Evolutionary conservation across 164 flowering plant species (phyloP), one percentile per base, ranked within the genome.

Genomic region (Macadamia tetraphylla): DNA sequence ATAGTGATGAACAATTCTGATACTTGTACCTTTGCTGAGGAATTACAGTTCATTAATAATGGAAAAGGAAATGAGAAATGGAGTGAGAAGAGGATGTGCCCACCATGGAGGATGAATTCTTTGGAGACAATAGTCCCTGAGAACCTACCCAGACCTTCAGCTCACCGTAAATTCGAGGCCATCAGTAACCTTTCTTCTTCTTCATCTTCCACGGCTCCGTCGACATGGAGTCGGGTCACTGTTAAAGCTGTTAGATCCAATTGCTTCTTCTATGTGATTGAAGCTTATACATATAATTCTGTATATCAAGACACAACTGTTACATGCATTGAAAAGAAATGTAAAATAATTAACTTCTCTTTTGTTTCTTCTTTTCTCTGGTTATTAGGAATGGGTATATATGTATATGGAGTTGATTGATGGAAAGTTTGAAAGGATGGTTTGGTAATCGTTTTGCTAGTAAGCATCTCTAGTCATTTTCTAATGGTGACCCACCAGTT

Each of bases 61-160:
- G 46, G 23, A 43, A 23, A 23, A 23, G 23, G 23, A 23, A 60
- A 3, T 1, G 32, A n/a, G 48, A 76, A 67, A 65, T 82, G 85
- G 87, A 84, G 85, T 63, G 85, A 84, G 10, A 72, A 61, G 43
- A 73, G 85, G 53, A 59, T 30, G 43, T 82, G 87, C 58, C 82
- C 81, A 2, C 74, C 85, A 0, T 84, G 87, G 87, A 68, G 46
- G 1, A 30, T 32, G 29, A 82, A 84, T 65, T 77, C 83, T 3
- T 67, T 82, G 6, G 87, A 81, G 72, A 77, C 77, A 17, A 75
- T 84, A 42, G 81, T 82, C 60, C 87, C 85, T 17, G 87, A 82
- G 67, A 82, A 84, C 59, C 87, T 84, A 18, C 87, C 87, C 3
- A 49, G 87, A 46, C 85, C 84, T 0, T 63, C 78, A 6, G 62